Percentiles rank a stretch among this genome's conserved stretches.
Evolutionary conservation across 169 alveolate genomes (phyloP).

Genomic region (Eimeria tenella): DNA sequence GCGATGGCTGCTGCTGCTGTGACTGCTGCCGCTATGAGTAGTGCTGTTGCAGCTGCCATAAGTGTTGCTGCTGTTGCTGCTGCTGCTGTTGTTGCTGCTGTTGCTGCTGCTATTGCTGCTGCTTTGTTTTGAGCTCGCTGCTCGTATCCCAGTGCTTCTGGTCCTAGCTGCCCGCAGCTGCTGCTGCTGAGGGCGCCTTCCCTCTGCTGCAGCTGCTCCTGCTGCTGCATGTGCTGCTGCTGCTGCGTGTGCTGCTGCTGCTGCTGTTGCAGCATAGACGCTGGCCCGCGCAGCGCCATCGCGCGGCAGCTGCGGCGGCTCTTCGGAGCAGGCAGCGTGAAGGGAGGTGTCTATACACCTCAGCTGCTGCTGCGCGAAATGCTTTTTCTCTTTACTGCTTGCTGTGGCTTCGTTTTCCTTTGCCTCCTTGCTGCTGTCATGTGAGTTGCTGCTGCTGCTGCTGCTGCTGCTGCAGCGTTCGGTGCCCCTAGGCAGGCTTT

Average conservation of each 20-base stretch:
- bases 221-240: too few species aligned
- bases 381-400: background rate
- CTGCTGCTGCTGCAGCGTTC: background rate
- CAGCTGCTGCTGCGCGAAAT: constrained; percentile 1
- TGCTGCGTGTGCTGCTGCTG: too few species aligned
- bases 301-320: constrained; percentile 13
- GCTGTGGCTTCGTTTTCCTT: background rate
- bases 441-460: constrained; percentile 18
- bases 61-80: background rate
- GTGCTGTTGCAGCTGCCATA: too few species aligned
- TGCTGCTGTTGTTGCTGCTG: too few species aligned
- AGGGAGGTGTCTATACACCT: constrained; percentile 23
- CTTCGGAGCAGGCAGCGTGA: background rate
- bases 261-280: background rate
- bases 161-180: too few species aligned
- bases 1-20: too few species aligned
- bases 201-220: too few species aligned
- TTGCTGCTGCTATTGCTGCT: too few species aligned
- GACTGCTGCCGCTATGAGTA: too few species aligned
- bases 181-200: too few species aligned
- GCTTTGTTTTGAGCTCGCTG: too few species aligned
- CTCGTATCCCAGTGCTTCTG: too few species aligned
- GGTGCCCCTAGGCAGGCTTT: background rate
- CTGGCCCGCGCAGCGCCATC: constrained; percentile 6
- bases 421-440: background rate